Evolutionary conservation across 2,329 filamentous ascomycete genomes (phyloP), one percentile per base, ranked within the genome.

Genomic region (Byssoonygena ceratinophila): DNA sequence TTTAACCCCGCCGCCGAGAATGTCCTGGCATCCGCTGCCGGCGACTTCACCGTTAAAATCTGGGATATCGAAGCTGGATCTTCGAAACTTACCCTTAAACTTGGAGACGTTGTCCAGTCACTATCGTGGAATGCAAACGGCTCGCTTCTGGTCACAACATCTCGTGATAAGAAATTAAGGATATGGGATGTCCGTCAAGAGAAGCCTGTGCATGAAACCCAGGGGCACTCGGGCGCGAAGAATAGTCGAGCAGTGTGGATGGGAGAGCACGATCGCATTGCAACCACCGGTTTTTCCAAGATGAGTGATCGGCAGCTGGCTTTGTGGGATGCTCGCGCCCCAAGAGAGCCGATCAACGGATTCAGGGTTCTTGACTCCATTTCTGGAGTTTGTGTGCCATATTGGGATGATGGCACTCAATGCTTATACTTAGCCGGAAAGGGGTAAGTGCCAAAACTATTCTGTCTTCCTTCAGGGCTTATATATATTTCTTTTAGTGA

Each of bases 221-320:
- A 82, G 4, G 92, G 92, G 56, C 92, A 98, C 68, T 79, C 83
- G 27, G 92, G 92, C 53, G 92, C 92, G 60, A 98, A 98, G 80
- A 97, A 94, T 76, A 96, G 91, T 72, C 85, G 92, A 66, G 85
- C 85, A 27, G 90, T 95, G 12, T 98, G 92, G 92, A 80, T 98
- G 78, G 92, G 91, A 65, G 92, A 97, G 71, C 88, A 94, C 66
- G 94, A 97, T 73, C 83, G 91, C 59, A 84, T 98, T 64, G 92
- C 87, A 50, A 97, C 92, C 1, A 97, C 92, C 4, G 92, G 92
- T 59, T 98, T 98, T 77, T 96, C 90, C 47, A 86, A 84, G 67
- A 97, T 97, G 92, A 97, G 92, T 68, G 92, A 98, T 73, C 83
- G 92, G 51, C 92, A 98, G 69, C 78, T 98, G 60, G 92, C 87